Base-by-base conservation (phyloP, 371 early-diverging fungal species). In the Dichotomocladium elegans region DNA sequence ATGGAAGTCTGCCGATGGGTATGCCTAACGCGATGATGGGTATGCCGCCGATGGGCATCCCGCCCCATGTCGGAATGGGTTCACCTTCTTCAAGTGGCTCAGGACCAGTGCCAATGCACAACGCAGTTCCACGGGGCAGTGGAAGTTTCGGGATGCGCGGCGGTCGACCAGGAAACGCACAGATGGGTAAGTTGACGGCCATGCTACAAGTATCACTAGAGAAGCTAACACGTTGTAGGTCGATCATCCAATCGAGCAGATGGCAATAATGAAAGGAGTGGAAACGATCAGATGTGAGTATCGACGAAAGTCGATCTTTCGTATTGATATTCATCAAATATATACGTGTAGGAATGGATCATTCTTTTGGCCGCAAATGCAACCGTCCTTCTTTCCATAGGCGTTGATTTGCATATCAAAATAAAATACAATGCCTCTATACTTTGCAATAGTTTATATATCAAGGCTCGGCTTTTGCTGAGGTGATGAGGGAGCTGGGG, bases 11-110 rank as follows among this genome's bases (percentile, higher is more conserved):
- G 58, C 55, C 54, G 10, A 33, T 55, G 55, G 57, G 53, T n/a
- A 58, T 63, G 55, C 53, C 54, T 3, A 61, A 61, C 26, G 54
- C 58, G 40, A 63, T 63, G 63, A 53, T 57, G 51, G 63, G 58
- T 15, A 54, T 59, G 54, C 60, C 60, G 12, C 28, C 28, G n/a
- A 59, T 59, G 60, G 54, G 54, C n/a, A 47, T 57, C 40, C 55
- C 58, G 7, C 60, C 55, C 10, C 48, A 33, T 30, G 30, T 41
- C 29, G 48, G 42, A 1, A 56, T 56, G 56, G 42, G 49, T 26
- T 48, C 47, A 41, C 49, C 56, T 10, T 45, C 54, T 12, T 29
- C 30, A 28, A 30, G 28, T 28, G 41, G 41, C 12, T 51, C 51
- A 28, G 41, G 41, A 11, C 53, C 53, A 45, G 44, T 26, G 3